Evolutionary conservation across 2,329 filamentous ascomycete species (phyloP), one percentile per base, ranked within the genome.

Genomic region (Phyllosticta citrichinensis): DNA sequence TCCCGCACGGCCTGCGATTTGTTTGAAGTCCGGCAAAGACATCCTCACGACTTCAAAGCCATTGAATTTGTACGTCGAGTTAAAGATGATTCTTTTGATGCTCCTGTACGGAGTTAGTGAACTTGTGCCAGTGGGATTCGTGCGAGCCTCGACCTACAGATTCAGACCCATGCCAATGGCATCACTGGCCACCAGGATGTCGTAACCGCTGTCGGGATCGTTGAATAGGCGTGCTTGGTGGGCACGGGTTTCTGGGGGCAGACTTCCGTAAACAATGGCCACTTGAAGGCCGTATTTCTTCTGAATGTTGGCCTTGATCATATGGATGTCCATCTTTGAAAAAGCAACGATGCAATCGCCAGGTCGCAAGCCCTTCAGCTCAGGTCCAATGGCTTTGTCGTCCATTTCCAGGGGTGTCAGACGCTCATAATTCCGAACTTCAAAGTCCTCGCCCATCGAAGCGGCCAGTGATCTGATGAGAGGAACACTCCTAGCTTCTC

Each of bases 101-200:
- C 81, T 85, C 73, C 82, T 84, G 56, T 30, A 53, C 17, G 27
- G 22, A 20, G 60, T 70, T 63, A 71, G 66, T 69, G 58, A 5
- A 11, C 19, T n/a, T 22, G 69, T 63, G 52, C 24, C 50, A 51
- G 35, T 9, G 11, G 25, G 8, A 22, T 20, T 33, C n/a, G 25
- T 40, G 17, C 14, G n/a, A 17, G 22, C 22, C 22, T 17, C 9
- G 14, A 74, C 80, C 74, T 86, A 91, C 72, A 99, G 76, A 69
- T 99, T 99, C 22, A 99, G 78, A 1, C 95, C 94, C 93, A 99
- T 97, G 47, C 94, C 94, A 64, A 99, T 93, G 55, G 94, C 94
- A 74, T 97, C 91, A 67, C 91, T 97, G 9, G 95, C 94, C 25
- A 94, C 92, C 5, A 99, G 79, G 67, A 86, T 95, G 71, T 99